Evolutionary conservation across 257 asterid genomes (phyloP), one percentile per base, ranked within the genome.

Genomic region (Solanum sejunctum): DNA sequence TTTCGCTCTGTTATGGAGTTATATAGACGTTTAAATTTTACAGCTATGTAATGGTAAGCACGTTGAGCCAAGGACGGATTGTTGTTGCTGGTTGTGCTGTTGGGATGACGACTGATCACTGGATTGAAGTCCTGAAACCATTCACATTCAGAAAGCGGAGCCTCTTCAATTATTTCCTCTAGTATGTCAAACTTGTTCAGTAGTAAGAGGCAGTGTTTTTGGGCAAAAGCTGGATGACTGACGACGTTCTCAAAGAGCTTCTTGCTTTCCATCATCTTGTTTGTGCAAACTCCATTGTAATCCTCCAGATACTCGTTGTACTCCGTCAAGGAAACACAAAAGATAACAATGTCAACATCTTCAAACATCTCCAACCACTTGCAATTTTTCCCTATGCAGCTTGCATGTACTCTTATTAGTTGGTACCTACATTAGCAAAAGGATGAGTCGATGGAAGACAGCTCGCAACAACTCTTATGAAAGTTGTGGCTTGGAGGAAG

Each of bases 341-440:
- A 95, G 69, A 95, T 63, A 81, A 95, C 95, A 8, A 97, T 90
- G 90, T 95, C 88, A 3, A 90, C 89, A 45, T 93, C 97, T 87
- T 94, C 98, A 52, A 97, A 97, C 98, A 97, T 95, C 66, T 91
- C 95, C 89, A 97, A 84, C 96, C 97, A 92, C 89, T 92, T 97
- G 96, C 98, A 92, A 63, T 94, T 91, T 77, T 87, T 92, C 89
- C 98, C 98, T 1, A 97, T 95, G 91, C 92, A 91, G 90, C 91
- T 93, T 7, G 92, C 71, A 4, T 88, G 92, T 54, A 88, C 97
- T 88, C 98, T 89, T 64, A 90, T 95, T 83, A 97, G 97, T 86
- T 95, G 94, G 87, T 88, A 92, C 87, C 98, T 95, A 91, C 89
- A 90, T 56, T 26, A 39, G 82, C n/a, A 88, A 55, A 73, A 56